Conservation (phyloP, 225 moss, liverwort and hornwort species). For the Lunularia cruciata region DNA sequence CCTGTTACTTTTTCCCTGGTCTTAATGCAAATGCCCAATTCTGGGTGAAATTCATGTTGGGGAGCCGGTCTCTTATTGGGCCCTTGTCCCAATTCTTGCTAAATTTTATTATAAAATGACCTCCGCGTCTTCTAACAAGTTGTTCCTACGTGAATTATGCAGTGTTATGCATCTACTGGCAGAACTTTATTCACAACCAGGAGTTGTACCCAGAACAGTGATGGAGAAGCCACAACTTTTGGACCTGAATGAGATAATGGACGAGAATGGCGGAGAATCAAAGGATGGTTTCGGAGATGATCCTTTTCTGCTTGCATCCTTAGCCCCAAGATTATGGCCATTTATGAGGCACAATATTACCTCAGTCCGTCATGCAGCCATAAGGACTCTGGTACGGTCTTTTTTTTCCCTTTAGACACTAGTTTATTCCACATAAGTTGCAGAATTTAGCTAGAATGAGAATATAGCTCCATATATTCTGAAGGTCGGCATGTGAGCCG, state of each 20-base stretch:
- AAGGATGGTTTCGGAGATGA: conserved; percentile 55
- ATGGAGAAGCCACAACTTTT: conserved; percentile 66
- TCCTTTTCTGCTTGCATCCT: conserved; percentile 72
- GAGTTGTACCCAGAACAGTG: conserved; percentile 62
- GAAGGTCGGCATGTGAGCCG: no score
- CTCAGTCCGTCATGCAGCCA: conserved; percentile 87
- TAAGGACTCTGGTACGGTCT: conserved; percentile 66
- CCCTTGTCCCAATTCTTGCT: no score
- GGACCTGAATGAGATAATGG: conserved; percentile 77
- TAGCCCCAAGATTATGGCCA: conserved; percentile 90
- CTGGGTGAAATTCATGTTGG: no score
- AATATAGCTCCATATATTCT: no score
- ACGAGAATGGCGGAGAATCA: conserved; percentile 50
- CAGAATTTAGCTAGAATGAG: no score
- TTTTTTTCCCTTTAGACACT: not conserved
- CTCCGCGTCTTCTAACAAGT: not conserved
- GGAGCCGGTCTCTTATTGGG: no score
- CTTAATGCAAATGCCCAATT: no score
- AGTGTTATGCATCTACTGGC: conserved; percentile 94
- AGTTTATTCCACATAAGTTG: no score
- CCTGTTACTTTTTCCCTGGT: no score
- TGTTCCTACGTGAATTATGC: conserved; percentile 24
- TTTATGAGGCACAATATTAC: conserved; percentile 93
- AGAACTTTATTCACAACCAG: conserved; percentile 87
- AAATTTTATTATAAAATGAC: no score